Percentiles rank a stretch among this genome's conserved stretches.
Evolutionary conservation across 768 basidiomycete genomes (phyloP).

Genomic region (Tulasnella calospora): DNA sequence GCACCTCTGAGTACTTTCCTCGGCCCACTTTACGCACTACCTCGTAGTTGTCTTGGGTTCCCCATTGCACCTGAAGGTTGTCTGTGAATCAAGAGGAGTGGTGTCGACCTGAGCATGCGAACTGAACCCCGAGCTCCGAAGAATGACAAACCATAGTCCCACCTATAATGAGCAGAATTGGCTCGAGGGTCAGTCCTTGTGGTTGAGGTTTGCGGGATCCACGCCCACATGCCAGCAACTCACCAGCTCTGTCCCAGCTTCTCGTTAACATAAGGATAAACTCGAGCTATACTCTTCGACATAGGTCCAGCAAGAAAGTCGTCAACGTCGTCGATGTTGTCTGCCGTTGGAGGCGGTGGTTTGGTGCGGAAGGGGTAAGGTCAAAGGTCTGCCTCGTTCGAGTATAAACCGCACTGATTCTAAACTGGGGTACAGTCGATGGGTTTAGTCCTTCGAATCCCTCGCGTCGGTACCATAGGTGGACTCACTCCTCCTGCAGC

Average conservation of each 20-base stretch:
- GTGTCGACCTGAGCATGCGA: not conserved
- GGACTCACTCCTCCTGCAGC: not conserved
- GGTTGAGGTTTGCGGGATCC: not conserved
- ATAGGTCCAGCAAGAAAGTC: not conserved
- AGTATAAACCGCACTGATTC: not conserved
- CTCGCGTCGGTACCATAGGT: not conserved
- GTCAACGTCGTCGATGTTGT: not conserved
- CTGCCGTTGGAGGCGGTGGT: not conserved
- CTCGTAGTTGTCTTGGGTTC: conserved; percentile 61
- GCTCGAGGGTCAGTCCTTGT: not conserved
- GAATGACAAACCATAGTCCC: conserved; percentile 23
- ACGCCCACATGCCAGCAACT: conserved; percentile 16
- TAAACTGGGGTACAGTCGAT: not conserved
- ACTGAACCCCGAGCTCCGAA: not conserved
- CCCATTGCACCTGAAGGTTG: conserved; percentile 59
- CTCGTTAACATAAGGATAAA: conserved; percentile 57
- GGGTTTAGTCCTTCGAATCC: not conserved
- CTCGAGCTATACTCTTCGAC: conserved; percentile 42
- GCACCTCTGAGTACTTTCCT: conserved; percentile 62
- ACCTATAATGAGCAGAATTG: conserved; percentile 12
- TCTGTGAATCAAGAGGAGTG: conserved; percentile 36
- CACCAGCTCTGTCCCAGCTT: conserved; percentile 56
- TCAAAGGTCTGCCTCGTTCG: not conserved
- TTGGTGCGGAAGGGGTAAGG: not conserved
- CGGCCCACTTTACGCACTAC: conserved; percentile 59